Conservation (phyloP, 352 stramenopile genomes). For the Pythium coloratum region DNA sequence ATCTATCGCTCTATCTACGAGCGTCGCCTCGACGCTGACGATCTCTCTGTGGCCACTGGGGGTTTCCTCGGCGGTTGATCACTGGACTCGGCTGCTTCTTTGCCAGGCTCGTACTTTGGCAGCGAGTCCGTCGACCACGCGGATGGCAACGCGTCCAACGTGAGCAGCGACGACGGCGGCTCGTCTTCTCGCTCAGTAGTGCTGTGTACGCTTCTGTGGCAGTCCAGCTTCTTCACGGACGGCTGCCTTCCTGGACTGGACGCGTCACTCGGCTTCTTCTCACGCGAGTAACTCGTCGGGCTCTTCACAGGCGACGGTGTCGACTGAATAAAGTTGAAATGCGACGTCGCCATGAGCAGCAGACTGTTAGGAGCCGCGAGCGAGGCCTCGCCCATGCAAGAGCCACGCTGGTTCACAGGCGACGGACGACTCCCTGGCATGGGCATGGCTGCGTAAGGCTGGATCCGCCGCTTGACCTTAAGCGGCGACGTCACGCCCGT, state of each 20-base stretch:
- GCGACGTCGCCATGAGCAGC: slow-evolving; percentile 18
- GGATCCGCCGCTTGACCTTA: slow-evolving; percentile 50
- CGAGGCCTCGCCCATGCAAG: background rate
- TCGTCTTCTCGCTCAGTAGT: background rate
- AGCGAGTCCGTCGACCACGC: slow-evolving; percentile 28
- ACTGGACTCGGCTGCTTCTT: background rate
- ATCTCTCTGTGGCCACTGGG: background rate
- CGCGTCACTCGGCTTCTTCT: background rate
- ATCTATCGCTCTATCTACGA: background rate
- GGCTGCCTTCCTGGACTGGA: background rate
- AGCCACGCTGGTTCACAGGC: background rate
- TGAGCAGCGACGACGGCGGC: background rate
- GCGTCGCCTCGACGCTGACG: background rate
- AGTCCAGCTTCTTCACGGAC: background rate
- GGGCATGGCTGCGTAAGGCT: slow-evolving; percentile 29
- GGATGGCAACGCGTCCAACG: background rate
- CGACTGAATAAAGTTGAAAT: slow-evolving; percentile 23
- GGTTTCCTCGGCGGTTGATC: background rate
- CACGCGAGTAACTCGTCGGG: background rate
- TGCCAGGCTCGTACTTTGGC: slow-evolving; percentile 10
- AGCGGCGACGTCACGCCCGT: slow-evolving; percentile 31
- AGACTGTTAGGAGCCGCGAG: slow-evolving; percentile 10
- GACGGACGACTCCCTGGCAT: background rate
- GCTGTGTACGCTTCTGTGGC: too few relatives aligned
- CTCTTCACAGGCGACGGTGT: slow-evolving; percentile 3